These are phyloP conservation scores for Daldinia decipiens DNA, from an alignment of 495 filamentous ascomycete genomes.

Conservation along the genomic window DNA sequence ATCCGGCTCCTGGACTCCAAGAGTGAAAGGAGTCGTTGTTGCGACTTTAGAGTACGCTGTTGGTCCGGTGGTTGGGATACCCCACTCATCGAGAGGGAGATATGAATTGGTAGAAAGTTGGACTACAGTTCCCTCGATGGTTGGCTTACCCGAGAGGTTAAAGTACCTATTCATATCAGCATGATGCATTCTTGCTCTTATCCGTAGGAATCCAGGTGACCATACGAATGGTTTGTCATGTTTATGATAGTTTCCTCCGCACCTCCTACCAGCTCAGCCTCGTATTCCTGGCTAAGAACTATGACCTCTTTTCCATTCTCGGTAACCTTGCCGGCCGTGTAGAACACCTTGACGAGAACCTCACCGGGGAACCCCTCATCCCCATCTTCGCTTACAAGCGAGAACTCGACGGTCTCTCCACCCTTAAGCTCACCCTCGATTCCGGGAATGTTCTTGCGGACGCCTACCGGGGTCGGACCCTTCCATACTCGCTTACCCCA, in stretches of 20 bases:
- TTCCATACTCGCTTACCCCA: constrained; percentile 89
- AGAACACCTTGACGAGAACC: constrained; percentile 80
- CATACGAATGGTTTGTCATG: constrained; percentile 93
- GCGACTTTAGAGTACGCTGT: constrained; percentile 68
- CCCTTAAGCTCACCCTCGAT: constrained; percentile 67
- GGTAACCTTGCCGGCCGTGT: constrained; percentile 74
- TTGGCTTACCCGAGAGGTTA: constrained; percentile 75
- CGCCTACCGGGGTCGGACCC: constrained; percentile 71
- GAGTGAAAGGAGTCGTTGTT: constrained; percentile 71
- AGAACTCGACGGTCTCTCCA: constrained; percentile 80
- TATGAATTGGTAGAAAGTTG: constrained; percentile 76
- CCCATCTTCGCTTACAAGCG: constrained; percentile 74
- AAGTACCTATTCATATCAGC: constrained; percentile 75
- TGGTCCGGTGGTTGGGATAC: constrained; percentile 72
- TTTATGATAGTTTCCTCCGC: constrained; percentile 88
- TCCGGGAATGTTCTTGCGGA: constrained; percentile 54
- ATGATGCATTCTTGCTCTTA: neutral
- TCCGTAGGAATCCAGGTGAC: constrained; percentile 10
- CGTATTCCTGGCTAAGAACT: constrained; percentile 85
- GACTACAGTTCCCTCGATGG: constrained; percentile 79
- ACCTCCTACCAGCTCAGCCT: constrained; percentile 80
- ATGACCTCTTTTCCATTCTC: constrained; percentile 68
- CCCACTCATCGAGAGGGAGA: constrained; percentile 74
- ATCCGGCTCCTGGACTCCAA: constrained; percentile 72
- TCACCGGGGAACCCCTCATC: constrained; percentile 90